phyloP scores from a whole-genome alignment of 176 grass and related monocot genomes.

The Coix lacrymajobi region DNA sequence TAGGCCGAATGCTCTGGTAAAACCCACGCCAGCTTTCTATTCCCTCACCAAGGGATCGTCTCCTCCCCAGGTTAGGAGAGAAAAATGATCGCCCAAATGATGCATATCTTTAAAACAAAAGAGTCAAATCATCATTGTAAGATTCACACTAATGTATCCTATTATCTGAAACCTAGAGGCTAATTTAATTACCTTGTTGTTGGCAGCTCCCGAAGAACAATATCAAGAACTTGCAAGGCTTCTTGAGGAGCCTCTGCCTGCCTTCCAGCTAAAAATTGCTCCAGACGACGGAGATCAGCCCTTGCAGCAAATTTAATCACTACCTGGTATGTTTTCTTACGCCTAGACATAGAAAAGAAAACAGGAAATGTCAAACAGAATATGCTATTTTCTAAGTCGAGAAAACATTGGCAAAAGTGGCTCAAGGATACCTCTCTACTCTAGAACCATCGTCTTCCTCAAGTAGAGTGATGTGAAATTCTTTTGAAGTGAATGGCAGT shows the following conservation, averaged over 20 bases:
- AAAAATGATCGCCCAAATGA: slow-evolving; percentile 78
- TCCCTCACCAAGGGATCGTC: slow-evolving; percentile 74
- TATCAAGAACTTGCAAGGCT: slow-evolving; percentile 88
- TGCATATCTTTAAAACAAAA: slow-evolving; percentile 47
- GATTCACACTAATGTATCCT: background rate
- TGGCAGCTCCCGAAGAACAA: slow-evolving; percentile 78
- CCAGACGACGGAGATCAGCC: slow-evolving; percentile 61
- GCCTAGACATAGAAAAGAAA: slow-evolving; percentile 35
- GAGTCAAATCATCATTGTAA: background rate
- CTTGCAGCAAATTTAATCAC: slow-evolving; percentile 76
- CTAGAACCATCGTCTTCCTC: slow-evolving; percentile 78
- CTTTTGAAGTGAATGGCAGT: slow-evolving; percentile 67
- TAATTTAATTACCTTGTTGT: slow-evolving; percentile 57
- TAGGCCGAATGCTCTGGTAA: slow-evolving; percentile 95
- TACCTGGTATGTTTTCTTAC: slow-evolving; percentile 59
- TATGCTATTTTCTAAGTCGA: background rate
- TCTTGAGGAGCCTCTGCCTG: slow-evolving; percentile 82
- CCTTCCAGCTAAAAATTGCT: slow-evolving; percentile 69
- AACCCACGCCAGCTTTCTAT: slow-evolving; percentile 94
- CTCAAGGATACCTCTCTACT: slow-evolving; percentile 35
- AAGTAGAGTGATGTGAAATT: slow-evolving; percentile 61
- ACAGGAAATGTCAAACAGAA: background rate
- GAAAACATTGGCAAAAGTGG: background rate
- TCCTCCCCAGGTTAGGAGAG: slow-evolving; percentile 66
- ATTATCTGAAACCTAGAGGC: slow-evolving; percentile 11